Evolutionary conservation across 208 protist genomes (phyloP).

Genomic region (Leishmania major): DNA sequence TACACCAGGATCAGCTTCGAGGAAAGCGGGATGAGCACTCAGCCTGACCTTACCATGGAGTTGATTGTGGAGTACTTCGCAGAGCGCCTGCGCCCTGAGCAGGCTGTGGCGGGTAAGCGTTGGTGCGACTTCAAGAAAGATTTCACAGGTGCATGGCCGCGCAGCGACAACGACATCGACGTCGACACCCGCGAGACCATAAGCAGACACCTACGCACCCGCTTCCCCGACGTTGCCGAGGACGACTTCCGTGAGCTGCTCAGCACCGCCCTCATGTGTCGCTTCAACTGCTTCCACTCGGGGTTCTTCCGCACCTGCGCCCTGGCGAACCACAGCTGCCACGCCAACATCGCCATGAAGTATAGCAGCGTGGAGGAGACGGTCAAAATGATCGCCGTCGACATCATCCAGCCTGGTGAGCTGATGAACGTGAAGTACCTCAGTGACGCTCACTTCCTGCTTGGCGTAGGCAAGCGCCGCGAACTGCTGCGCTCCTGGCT

Average conservation of each 20-base stretch:
- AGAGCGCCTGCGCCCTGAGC: conserved; percentile 51
- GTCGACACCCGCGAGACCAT: conserved; percentile 48
- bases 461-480: conserved; percentile 77
- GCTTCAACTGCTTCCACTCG: conserved; percentile 88
- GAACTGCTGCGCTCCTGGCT: conserved; percentile 84
- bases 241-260: conserved; percentile 66
- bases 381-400: conserved; percentile 79
- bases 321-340: conserved; percentile 87
- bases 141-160: conserved; percentile 82
- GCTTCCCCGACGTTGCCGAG: conserved; percentile 49
- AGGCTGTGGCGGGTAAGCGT: conserved; percentile 34
- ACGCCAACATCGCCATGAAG: conserved; percentile 91
- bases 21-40: conserved; percentile 40
- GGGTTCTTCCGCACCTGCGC: conserved; percentile 89
- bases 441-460: conserved; percentile 78
- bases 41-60: conserved; percentile 50
- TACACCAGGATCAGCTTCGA: conserved; percentile 58
- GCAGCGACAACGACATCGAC: conserved; percentile 57
- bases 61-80: conserved; percentile 74
- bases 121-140: conserved; percentile 64
- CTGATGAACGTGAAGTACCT: conserved; percentile 90
- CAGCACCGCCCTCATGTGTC: conserved; percentile 73
- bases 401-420: conserved; percentile 63
- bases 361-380: conserved; percentile 56
- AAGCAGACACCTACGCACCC: conserved; percentile 27